Evolutionary conservation across 768 basidiomycete species (phyloP).

Genomic region (Boletus bicolor): DNA sequence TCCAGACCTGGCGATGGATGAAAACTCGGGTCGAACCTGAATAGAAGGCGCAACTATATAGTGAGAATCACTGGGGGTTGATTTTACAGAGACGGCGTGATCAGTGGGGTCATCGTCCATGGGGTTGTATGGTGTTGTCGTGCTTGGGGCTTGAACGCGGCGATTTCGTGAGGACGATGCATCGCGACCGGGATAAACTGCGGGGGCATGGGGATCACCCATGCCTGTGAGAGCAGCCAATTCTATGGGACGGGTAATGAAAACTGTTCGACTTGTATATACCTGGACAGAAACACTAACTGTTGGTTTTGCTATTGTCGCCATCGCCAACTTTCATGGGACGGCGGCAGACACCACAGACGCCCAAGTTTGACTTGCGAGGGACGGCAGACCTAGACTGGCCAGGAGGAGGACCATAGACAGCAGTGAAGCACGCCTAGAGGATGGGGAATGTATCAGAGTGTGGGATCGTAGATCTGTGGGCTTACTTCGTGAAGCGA

Average conservation of each 20-base stretch:
- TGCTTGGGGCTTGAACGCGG: slow-evolving; percentile 21
- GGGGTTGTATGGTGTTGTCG: slow-evolving; percentile 51
- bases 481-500: slow-evolving; percentile 82
- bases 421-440: slow-evolving; percentile 93
- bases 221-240: slow-evolving; percentile 92
- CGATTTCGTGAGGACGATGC: slow-evolving; percentile 38
- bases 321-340: slow-evolving; percentile 96
- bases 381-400: slow-evolving; percentile 53
- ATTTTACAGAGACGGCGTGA: slow-evolving; percentile 47
- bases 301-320: slow-evolving; percentile 80
- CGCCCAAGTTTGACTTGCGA: slow-evolving; percentile 79
- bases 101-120: slow-evolving; percentile 87
- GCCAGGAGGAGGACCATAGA: slow-evolving; percentile 84
- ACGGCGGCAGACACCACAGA: slow-evolving; percentile 94
- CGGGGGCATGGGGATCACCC: slow-evolving; percentile 55
- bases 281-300: slow-evolving; percentile 44
- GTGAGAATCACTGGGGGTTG: slow-evolving; percentile 44
- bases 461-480: not conserved
- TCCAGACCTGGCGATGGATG: slow-evolving; percentile 67
- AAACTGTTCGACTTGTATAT: not conserved
- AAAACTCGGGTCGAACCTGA: slow-evolving; percentile 90
- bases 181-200: slow-evolving; percentile 70
- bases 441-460: slow-evolving; percentile 5
- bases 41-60: slow-evolving; percentile 92
- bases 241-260: slow-evolving; percentile 50